Evolutionary conservation across 1,139 yeast genomes (phyloP).

Genomic region (Candida buenavistaensis): DNA sequence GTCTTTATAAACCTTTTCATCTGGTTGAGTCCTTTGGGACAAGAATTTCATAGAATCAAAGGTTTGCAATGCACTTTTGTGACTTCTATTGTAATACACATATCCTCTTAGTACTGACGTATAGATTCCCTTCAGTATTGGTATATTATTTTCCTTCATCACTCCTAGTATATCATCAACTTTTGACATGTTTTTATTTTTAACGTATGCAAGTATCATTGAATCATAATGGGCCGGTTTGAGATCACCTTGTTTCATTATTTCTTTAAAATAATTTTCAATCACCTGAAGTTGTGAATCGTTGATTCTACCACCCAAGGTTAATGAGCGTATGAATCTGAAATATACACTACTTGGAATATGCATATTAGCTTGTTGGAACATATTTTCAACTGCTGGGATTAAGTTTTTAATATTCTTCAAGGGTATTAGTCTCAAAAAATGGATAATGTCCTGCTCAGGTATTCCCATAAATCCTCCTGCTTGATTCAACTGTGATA

Average conservation of each 20-base stretch:
- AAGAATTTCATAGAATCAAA: conserved; percentile 87
- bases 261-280: conserved; percentile 23
- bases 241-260: conserved; percentile 15
- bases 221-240: conserved; percentile 22
- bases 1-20: conserved; percentile 63
- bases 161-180: conserved; percentile 40
- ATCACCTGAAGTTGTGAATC: conserved; percentile 23
- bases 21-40: conserved; percentile 65
- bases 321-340: conserved; percentile 44
- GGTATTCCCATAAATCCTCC: conserved; percentile 44
- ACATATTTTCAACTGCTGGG: conserved; percentile 28
- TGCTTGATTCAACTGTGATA: conserved; percentile 41
- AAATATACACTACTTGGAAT: conserved; percentile 40
- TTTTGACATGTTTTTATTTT: conserved; percentile 27
- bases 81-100: conserved; percentile 52
- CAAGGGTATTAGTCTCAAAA: conserved; percentile 48
- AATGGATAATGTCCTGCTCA: conserved; percentile 34
- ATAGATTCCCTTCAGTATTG: conserved; percentile 59
- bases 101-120: conserved; percentile 68
- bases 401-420: conserved; percentile 34
- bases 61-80: conserved; percentile 63
- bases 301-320: conserved; percentile 24
- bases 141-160: conserved; percentile 51
- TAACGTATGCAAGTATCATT: conserved; percentile 44
- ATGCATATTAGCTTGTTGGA: conserved; percentile 34